phyloP scores from a whole-genome alignment of 2,329 filamentous ascomycete genomes.

The Colletotrichum chlorophyti region DNA sequence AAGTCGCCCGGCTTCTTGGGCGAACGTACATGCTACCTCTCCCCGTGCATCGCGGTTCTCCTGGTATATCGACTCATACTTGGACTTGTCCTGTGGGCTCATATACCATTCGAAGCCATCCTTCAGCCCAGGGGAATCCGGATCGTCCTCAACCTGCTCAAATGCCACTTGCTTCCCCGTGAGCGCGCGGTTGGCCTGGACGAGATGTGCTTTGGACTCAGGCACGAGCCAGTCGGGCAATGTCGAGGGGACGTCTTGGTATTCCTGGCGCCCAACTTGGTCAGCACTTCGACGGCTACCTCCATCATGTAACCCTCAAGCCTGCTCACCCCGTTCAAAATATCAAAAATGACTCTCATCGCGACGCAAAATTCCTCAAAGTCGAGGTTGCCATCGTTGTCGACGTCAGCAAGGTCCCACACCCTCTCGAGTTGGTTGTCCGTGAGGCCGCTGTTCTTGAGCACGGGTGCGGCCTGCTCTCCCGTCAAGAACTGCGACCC shows the following conservation, averaged over 20 bases:
- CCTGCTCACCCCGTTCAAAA: constrained; percentile 88
- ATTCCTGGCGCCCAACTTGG: constrained; percentile 68
- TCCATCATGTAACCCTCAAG: neutral
- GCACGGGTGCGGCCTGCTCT: constrained; percentile 66
- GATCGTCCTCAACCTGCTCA: constrained; percentile 83
- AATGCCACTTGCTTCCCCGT: constrained; percentile 82
- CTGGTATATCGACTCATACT: constrained; percentile 97
- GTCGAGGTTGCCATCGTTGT: constrained; percentile 95
- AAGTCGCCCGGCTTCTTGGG: neutral
- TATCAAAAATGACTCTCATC: constrained; percentile 96
- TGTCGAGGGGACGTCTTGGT: constrained; percentile 81
- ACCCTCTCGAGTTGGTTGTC: constrained; percentile 90
- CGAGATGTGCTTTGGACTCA: constrained; percentile 90
- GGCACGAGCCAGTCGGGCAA: constrained; percentile 97
- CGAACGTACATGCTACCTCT: constrained; percentile 74
- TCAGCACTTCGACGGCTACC: constrained; percentile 2
- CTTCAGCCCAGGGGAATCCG: constrained; percentile 83
- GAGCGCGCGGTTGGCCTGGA: constrained; percentile 82
- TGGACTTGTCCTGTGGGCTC: constrained; percentile 86
- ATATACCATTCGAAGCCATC: constrained; percentile 99
- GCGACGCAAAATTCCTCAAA: constrained; percentile 99
- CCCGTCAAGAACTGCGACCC: constrained; percentile 66
- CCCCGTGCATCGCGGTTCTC: constrained; percentile 89
- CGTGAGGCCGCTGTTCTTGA: constrained; percentile 68
- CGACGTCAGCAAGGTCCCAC: constrained; percentile 97